These are phyloP conservation scores for Aspergillus funiculosus DNA, from an alignment of 495 filamentous ascomycete species.

Conservation along the genomic window DNA sequence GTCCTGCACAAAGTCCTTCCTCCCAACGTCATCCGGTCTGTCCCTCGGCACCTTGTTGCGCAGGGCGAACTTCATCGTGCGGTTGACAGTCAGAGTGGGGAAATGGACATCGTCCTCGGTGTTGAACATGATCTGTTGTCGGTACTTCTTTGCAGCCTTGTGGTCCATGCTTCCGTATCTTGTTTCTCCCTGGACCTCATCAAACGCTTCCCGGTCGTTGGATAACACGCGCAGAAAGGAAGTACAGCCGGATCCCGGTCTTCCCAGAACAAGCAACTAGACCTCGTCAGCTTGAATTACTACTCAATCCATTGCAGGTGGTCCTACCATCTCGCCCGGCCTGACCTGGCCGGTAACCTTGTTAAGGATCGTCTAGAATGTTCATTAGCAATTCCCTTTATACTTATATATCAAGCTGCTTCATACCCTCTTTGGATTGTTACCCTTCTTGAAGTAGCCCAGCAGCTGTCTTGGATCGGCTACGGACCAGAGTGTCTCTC, in stretches of 20 bases:
- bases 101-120: conserved; percentile 68
- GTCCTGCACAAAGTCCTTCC: conserved; percentile 52
- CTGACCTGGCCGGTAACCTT: conserved; percentile 33
- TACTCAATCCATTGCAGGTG: too few relatives aligned
- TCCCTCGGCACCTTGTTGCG: conserved; percentile 60
- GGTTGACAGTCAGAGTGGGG: conserved; percentile 70
- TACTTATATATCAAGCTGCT: neutral
- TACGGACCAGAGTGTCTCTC: conserved; percentile 31
- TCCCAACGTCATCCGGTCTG: conserved; percentile 48
- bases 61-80: conserved; percentile 77
- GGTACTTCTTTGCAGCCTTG: conserved; percentile 25
- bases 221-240: conserved; percentile 37
- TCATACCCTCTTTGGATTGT: conserved; percentile 28
- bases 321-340: conserved; percentile 38
- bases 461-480: conserved; percentile 31
- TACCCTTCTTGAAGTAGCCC: conserved; percentile 15
- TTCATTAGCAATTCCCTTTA: neutral
- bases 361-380: conserved; percentile 33
- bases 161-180: conserved; percentile 35
- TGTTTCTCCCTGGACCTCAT: conserved; percentile 31
- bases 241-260: conserved; percentile 41
- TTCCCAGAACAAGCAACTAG: conserved; percentile 39
- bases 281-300: too few relatives aligned
- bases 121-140: conserved; percentile 44
- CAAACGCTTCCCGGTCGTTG: conserved; percentile 35